Evolutionary conservation across 768 basidiomycete species (phyloP).

Genomic region (Saitozyma podzolica): DNA sequence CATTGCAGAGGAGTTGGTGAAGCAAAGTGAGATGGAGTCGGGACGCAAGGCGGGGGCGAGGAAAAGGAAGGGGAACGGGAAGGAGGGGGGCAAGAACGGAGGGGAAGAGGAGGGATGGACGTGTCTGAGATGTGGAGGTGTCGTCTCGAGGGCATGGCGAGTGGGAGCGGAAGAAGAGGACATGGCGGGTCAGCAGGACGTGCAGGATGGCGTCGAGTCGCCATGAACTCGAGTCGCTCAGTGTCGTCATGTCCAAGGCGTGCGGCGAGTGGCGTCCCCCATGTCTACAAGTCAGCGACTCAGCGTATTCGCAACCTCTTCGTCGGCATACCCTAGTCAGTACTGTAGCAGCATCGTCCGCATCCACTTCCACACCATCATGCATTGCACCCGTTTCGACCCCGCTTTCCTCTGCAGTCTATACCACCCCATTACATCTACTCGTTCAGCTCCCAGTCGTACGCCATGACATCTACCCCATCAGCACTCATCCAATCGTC

Average conservation of each 20-base stretch:
- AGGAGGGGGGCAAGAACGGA: constrained; percentile 3
- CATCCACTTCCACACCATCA: background rate
- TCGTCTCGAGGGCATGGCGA: constrained; percentile 67
- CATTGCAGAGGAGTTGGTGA: constrained; percentile 74
- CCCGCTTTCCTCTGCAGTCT: background rate
- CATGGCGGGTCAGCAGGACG: no score
- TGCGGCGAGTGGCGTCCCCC: no score
- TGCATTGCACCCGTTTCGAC: background rate
- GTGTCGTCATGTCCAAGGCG: background rate
- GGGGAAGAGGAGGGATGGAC: constrained; percentile 74
- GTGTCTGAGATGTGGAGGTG: constrained; percentile 75
- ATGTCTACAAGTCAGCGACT: background rate
- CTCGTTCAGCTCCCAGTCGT: constrained; percentile 49
- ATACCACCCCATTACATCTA: constrained; percentile 9
- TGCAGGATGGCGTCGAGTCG: no score
- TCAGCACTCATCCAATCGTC: background rate
- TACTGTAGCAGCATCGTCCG: background rate
- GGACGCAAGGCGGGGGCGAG: constrained; percentile 6
- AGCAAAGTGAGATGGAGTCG: constrained; percentile 14
- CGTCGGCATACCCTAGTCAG: background rate
- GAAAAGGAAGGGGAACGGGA: background rate
- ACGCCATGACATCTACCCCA: constrained; percentile 44
- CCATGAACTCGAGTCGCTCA: no score
- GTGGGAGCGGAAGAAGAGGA: constrained; percentile 40
- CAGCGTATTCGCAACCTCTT: background rate